Evolutionary conservation across 2,329 filamentous ascomycete genomes (phyloP), one percentile per base, ranked within the genome.

Genomic region (Graphium sp.): DNA sequence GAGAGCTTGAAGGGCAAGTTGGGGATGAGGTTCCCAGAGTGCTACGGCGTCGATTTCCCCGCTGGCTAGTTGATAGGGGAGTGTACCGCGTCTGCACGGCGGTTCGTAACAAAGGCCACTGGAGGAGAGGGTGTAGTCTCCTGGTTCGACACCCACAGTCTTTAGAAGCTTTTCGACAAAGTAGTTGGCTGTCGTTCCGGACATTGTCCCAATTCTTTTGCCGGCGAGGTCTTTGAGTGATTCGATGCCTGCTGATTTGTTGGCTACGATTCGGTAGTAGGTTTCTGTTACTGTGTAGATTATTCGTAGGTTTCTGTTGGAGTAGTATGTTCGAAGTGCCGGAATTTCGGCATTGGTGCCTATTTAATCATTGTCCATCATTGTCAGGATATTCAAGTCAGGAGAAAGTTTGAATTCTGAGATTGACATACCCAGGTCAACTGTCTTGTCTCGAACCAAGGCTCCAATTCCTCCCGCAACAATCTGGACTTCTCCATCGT

Each of bases 281-380:
- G 32, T 22, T 22, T 34, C 34, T 29, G 27, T 29, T 10, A 34
- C 20, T 16, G 32, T 34, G 34, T 30, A 36, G 29, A 34, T 36
- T 10, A 36, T 33, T 22, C 34, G 32, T 7, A 36, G 21, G 29
- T 28, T 31, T 15, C 24, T 24, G 22, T 30, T 18, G 13, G 16
- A 24, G 10, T 14, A 24, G 24, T 24, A 30, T 10, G 29, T 22
- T 17, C 29, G 26, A 6, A 34, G 29, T 8, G 28, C 22, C 20
- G 26, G 34, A 23, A 27, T 36, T 25, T 36, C 34, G 28, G 34
- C 31, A 24, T 35, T 35, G 21, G 34, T 29, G 24, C 24, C 34
- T n/a, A n/a, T n/a, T n/a, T n/a, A n/a, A n/a, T n/a, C n/a, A n/a
- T n/a, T n/a, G n/a, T n/a, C n/a, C n/a, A n/a, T n/a, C n/a, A n/a